Percentiles rank a stretch among this genome's conserved stretches.
Evolutionary conservation across 2,329 filamentous ascomycete species (phyloP).

Genomic region (Gnomoniopsis sp.): DNA sequence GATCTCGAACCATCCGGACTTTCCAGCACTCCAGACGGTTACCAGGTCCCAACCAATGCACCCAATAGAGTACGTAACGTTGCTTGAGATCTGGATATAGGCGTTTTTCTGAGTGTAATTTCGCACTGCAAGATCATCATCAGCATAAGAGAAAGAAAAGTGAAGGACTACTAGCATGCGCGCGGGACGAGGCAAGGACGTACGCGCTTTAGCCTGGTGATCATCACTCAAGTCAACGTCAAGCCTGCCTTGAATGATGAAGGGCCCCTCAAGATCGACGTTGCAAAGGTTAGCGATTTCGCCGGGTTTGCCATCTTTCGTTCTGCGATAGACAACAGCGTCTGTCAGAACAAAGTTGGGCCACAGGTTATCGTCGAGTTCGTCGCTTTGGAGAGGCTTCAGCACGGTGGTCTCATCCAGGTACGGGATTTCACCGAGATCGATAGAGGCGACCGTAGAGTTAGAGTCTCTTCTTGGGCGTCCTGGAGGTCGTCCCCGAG

Average conservation of each 20-base stretch:
- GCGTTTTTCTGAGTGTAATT: constrained; percentile 28
- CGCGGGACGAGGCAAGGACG: constrained; percentile 19
- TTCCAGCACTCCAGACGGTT: constrained; percentile 63
- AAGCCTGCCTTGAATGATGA: constrained; percentile 58
- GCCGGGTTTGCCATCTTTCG: constrained; percentile 44
- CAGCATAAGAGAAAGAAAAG: not conserved
- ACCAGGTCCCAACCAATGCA: constrained; percentile 42
- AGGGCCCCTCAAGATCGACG: constrained; percentile 57
- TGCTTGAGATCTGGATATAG: constrained; percentile 54
- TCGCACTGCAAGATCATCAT: constrained; percentile 27
- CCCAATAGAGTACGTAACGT: constrained; percentile 51
- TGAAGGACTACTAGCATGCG: not conserved
- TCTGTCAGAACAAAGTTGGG: constrained; percentile 60
- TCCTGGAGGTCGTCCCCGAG: constrained; percentile 19
- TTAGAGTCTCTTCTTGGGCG: constrained; percentile 36
- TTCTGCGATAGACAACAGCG: constrained; percentile 52
- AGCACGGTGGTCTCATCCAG: constrained; percentile 33
- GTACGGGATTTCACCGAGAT: constrained; percentile 31
- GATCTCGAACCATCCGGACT: constrained; percentile 67
- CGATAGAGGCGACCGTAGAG: constrained; percentile 42
- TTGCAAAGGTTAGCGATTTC: constrained; percentile 53
- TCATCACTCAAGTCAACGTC: constrained; percentile 40
- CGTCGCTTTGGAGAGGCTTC: constrained; percentile 28
- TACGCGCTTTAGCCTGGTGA: constrained; percentile 37
- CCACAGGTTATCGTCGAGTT: constrained; percentile 45